Evolutionary conservation across 768 basidiomycete genomes (phyloP), one percentile per base, ranked within the genome.

Genomic region (Symmetrospora coprosmae): DNA sequence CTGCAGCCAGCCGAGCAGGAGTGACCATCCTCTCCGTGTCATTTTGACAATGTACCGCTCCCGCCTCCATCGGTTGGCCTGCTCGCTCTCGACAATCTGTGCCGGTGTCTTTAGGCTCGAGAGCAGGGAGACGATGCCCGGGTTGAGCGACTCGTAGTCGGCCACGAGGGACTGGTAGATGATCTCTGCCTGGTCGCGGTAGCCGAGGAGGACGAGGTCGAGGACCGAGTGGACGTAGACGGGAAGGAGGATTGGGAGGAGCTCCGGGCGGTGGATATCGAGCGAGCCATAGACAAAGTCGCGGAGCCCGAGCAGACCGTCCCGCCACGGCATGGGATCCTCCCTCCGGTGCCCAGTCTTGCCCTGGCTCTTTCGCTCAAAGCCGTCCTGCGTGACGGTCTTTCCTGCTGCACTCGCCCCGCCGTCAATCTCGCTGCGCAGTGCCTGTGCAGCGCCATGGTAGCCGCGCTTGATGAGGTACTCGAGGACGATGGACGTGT

Each of bases 161-260:
- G 35, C 40, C 35, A 40, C 37, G 21, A 53, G 40, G 51, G 23
- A 27, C 3, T 40, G 51, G 37, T 38, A 41, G 33, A 53, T 53
- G 35, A 40, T 4, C 25, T 53, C 51, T 19, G 51, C 51, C 21
- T 53, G 51, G 25, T 53, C 51, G 25, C 40, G 37, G 51, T 53
- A 53, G 9, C 87, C 89, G 50, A 83, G 82, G 67, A 89, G 84
- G 46, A 97, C 82, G 48, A 99, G 79, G 71, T 96, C 92, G 30
- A 99, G 77, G 72, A 92, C 96, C 71, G 96, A 96, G 73, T 99
- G 89, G 49, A 86, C 88, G 71, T 96, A 97, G 64, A 99, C 86
- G 2, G 94, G 94, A 70, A 90, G 94, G 16, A 94, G 74, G 34
- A 99, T 84, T 43, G 87, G 90, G 43, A 86, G 79, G 67, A 99